Evolutionary conservation across 257 asterid species (phyloP).

Genomic region (Solanum etuberosum): DNA sequence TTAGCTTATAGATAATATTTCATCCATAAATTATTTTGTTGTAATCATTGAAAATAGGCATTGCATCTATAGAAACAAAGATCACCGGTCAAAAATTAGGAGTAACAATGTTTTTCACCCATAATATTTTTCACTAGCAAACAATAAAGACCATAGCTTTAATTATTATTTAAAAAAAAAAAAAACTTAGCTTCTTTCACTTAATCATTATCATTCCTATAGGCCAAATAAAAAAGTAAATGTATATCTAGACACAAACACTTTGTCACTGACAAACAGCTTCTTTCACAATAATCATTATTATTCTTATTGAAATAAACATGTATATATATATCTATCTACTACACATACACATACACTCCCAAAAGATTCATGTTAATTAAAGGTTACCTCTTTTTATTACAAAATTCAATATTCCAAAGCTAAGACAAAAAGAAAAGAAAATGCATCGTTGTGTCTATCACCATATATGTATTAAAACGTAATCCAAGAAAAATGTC

Average conservation of each 20-base stretch:
- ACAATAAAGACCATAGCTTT: background rate
- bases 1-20: background rate
- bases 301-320: background rate
- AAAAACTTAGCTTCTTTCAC: background rate
- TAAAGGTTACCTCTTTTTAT: background rate
- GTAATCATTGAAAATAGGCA: background rate
- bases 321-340: background rate
- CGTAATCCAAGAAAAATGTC: slow-evolving; percentile 5
- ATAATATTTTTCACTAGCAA: background rate
- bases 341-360: background rate
- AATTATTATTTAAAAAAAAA: background rate
- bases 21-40: background rate
- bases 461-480: background rate
- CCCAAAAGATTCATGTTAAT: background rate
- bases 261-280: background rate
- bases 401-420: background rate
- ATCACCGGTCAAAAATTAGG: background rate
- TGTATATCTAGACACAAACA: background rate
- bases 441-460: background rate
- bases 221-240: background rate
- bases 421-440: background rate
- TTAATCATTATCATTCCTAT: background rate
- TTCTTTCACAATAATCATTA: background rate
- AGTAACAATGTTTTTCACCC: background rate
- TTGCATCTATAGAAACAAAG: background rate